Evolutionary conservation across 345 rosid genomes (phyloP), one percentile per base, ranked within the genome.

Genomic region (Murraya koenigii): DNA sequence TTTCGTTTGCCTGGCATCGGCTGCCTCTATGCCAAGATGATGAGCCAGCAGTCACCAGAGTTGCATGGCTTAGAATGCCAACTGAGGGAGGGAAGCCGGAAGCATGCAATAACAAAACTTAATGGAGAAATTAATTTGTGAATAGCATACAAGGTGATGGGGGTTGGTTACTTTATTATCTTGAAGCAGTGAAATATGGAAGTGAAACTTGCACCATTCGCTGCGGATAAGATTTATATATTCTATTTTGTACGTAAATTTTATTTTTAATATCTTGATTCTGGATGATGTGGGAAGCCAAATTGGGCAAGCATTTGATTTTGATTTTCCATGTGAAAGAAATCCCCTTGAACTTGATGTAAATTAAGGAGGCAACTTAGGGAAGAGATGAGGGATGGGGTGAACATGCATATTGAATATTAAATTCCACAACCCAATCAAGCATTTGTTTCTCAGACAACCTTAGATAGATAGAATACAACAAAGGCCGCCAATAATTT

Each of bases 211-310:
- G 32, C 7, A 65, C 35, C 25, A 28, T 49, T 25, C 13, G 49
- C 55, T 62, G n/a, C 66, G 19, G 7, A 71, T 80, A 61, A 36
- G 64, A 25, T 58, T 83, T 69, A 67, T 60, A 20, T 80, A 70
- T 58, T 63, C 62, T 39, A 80, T 84, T 67, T 73, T 60, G 78
- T 71, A 44, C 17, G 78, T 35, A 75, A 71, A 13, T 23, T 77
- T 30, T 80, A 78, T 3, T 38, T 77, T 7, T 77, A 83, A 56
- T 81, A 81, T 22, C 35, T 83, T 63, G 81, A 79, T 75, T 85
- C 81, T 11, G 5, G 49, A 13, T 66, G 85, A 28, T 79, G 80
- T 80, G 79, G 85, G 41, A 83, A 66, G 80, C 20, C 17, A 44
- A 44, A 44, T 11, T 84, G 89, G 85, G 78, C 33, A 13, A 59